Evolutionary conservation across 257 asterid species (phyloP), one percentile per base, ranked within the genome.

Genomic region (Leonotis leonurus): DNA sequence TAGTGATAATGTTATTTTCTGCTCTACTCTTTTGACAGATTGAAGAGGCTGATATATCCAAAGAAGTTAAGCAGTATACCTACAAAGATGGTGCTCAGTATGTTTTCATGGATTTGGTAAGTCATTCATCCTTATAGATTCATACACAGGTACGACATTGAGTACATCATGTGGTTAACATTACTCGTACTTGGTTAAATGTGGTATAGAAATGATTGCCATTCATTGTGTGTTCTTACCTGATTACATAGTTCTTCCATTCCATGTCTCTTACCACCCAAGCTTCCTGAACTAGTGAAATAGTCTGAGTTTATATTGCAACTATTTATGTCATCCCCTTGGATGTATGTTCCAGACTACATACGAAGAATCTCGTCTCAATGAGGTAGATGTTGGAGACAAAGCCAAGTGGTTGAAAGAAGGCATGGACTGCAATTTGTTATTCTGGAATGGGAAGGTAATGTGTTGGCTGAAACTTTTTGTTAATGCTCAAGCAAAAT

Each of bases 351-450:
- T 82, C 67, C 87, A 92, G 99, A 89, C 1, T 64, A 59, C 92
- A 41, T 93, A 64, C 65, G 99, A 93, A 79, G 99, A 93, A 80
- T 67, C 33, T 73, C 95, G 97, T 63, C 95, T 93, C 60, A 84
- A 87, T 61, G 92, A 72, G 70, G 66, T 83, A 51, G 97, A 93
- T 53, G 96, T 93, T 55, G 97, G 96, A 57, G 96, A 93, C 51
- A 93, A 85, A 80, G 55, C 79, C 4, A 89, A 86, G 89, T 93
- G 94, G 94, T 78, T 93, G 70, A 93, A 93, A 79, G 99, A 93
- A 78, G 99, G 99, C 85, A 93, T 93, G 96, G 97, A 93, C 80
- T 93, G 99, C 84, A 85, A 3, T 75, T 76, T 93, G 82, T 84
- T 93, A 10, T 93, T 89, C 80, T 93, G 97, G 97, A 89, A 93